A percentile compares a stretch with the other conserved stretches of the same genome.
Conservation (phyloP, 345 rosid genomes). For the Dimocarpus longan region DNA sequence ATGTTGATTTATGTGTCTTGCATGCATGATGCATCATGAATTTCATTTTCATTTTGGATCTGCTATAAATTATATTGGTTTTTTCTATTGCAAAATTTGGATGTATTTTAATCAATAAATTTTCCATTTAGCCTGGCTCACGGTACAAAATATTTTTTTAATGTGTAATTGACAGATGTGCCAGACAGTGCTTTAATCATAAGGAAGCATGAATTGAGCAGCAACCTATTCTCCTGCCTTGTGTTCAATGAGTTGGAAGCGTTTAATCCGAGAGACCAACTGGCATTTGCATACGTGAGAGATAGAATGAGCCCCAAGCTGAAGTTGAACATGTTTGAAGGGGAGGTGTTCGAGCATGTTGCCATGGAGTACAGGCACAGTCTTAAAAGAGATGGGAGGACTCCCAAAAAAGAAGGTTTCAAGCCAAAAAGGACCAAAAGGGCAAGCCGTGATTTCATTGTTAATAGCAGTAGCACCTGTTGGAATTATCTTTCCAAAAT, state of each 20-base stretch:
- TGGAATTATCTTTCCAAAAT: slow-evolving; percentile 53
- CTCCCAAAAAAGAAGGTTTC: slow-evolving; percentile 2
- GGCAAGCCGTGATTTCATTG: slow-evolving; percentile 22
- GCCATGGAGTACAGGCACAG: slow-evolving; percentile 70
- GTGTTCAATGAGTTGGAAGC: slow-evolving; percentile 83
- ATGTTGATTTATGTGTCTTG: background rate
- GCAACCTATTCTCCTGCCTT: slow-evolving; percentile 77
- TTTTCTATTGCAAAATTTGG: background rate
- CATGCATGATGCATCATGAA: background rate
- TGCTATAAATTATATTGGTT: background rate
- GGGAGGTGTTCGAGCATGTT: slow-evolving; percentile 75
- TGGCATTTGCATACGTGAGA: slow-evolving; percentile 77
- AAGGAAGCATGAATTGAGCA: slow-evolving; percentile 60
- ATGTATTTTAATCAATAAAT: too few relatives aligned
- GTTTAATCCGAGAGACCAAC: slow-evolving; percentile 81
- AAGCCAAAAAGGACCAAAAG: slow-evolving; percentile 22
- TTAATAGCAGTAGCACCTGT: slow-evolving; percentile 51
- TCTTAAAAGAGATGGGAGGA: slow-evolving; percentile 38
- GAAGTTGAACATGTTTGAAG: slow-evolving; percentile 76
- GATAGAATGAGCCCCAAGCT: slow-evolving; percentile 60
- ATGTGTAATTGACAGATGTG: slow-evolving; percentile 53
- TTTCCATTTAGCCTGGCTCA: too few relatives aligned
- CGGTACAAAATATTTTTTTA: too few relatives aligned
- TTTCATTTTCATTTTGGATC: background rate
- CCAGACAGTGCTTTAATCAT: slow-evolving; percentile 77